phyloP scores from a whole-genome alignment of 805 yeast species.

The Yamadazyma kitorensis region DNA sequence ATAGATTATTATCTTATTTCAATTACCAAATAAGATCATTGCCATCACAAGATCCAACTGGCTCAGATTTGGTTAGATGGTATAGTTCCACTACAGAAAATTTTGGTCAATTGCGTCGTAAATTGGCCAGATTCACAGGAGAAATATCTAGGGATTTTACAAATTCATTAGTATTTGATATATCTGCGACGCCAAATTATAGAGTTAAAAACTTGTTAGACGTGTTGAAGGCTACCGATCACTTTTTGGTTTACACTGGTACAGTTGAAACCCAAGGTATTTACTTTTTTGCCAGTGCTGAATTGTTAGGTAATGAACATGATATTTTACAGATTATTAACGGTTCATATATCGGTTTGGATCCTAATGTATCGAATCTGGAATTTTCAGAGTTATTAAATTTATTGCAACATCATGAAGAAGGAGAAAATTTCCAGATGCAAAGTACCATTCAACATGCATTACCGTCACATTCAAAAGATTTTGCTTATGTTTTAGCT shows the following conservation, averaged over 20 bases:
- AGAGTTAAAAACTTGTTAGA: constrained; percentile 51
- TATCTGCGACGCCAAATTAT: constrained; percentile 42
- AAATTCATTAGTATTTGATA: constrained; percentile 63
- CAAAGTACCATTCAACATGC: constrained; percentile 14
- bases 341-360: constrained; percentile 40
- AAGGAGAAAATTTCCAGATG: constrained; percentile 13
- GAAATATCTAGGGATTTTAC: constrained; percentile 67
- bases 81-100: constrained; percentile 64
- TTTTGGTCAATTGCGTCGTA: constrained; percentile 74
- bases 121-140: constrained; percentile 73
- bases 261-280: constrained; percentile 70
- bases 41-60: constrained; percentile 43
- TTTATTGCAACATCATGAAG: constrained; percentile 16
- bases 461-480: constrained; percentile 18
- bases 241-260: constrained; percentile 74
- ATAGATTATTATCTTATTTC: constrained; percentile 66
- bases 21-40: constrained; percentile 64
- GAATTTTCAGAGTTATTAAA: constrained; percentile 28
- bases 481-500: constrained; percentile 64
- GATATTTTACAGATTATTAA: constrained; percentile 38
- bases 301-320: constrained; percentile 40
- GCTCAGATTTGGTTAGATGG: constrained; percentile 55
- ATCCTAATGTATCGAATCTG: constrained; percentile 22
- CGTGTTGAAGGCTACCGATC: constrained; percentile 60
- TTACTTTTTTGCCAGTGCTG: constrained; percentile 74